Conservation (phyloP, 148 eudicot species). For the Chenopodium suecicum region DNA sequence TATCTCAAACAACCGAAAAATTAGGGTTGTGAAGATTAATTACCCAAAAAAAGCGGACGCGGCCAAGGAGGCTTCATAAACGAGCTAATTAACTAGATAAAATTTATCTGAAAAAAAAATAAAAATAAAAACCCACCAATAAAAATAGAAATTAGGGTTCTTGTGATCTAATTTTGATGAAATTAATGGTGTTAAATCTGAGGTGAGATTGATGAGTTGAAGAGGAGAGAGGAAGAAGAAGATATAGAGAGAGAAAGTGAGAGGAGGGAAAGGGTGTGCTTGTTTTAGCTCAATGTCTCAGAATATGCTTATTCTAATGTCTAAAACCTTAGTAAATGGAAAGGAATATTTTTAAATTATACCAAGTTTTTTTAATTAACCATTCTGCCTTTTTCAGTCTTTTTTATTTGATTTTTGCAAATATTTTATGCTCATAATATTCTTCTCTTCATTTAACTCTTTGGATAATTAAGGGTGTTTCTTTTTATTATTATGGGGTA, state of each 20-base stretch:
- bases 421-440: too few relatives aligned
- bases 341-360: conserved; percentile 15
- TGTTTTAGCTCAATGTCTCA: conserved; percentile 24
- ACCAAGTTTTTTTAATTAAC: too few relatives aligned
- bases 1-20: conserved; percentile 20
- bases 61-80: conserved; percentile 67
- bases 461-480: too few relatives aligned
- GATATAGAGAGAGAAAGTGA: neutral
- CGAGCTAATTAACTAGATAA: conserved; percentile 19
- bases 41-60: conserved; percentile 40
- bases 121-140: neutral
- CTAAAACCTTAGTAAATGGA: conserved; percentile 13
- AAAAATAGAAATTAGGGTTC: conserved; percentile 5
- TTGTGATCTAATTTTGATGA: conserved; percentile 20
- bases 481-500: too few relatives aligned
- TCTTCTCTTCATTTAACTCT: too few relatives aligned
- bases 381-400: too few relatives aligned
- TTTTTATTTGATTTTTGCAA: too few relatives aligned
- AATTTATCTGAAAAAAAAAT: neutral
- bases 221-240: conserved; percentile 3
- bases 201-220: conserved; percentile 20
- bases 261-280: conserved; percentile 22
- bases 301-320: conserved; percentile 6
- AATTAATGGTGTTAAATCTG: conserved; percentile 21
- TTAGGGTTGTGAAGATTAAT: conserved; percentile 15